These are phyloP conservation scores for Chrysosporium keratinophilum DNA, from an alignment of 2,329 filamentous ascomycete species.

Conservation along the genomic window DNA sequence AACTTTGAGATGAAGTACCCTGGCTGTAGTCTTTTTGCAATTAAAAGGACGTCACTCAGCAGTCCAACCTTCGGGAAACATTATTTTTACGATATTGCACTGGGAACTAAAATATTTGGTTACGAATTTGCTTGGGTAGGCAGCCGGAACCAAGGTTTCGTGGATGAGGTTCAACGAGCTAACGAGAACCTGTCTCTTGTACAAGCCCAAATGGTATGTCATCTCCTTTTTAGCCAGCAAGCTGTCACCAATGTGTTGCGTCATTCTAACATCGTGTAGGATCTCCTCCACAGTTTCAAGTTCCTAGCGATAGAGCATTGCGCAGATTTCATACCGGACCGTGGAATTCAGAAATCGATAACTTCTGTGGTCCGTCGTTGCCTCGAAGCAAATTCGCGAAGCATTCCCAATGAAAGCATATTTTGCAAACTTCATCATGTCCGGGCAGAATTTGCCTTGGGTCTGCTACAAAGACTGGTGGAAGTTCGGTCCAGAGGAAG, in stretches of 20 bases:
- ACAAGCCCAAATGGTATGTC: conserved; percentile 72
- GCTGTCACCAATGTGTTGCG: conserved; percentile 20
- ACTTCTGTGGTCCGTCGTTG: conserved; percentile 66
- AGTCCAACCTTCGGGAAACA: conserved; percentile 57
- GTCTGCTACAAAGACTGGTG: conserved; percentile 69
- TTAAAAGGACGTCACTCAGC: conserved; percentile 64
- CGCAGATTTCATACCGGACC: conserved; percentile 46
- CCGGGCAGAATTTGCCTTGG: conserved; percentile 69
- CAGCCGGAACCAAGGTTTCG: conserved; percentile 58
- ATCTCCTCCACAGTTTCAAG: conserved; percentile 81
- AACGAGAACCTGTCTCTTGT: conserved; percentile 88
- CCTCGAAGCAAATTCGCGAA: conserved; percentile 63
- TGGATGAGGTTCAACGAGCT: conserved; percentile 69
- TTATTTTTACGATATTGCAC: conserved; percentile 74
- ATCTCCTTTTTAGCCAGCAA: not conserved
- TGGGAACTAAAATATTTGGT: conserved; percentile 64
- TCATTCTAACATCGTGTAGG: conserved; percentile 36
- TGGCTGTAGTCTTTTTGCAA: conserved; percentile 60
- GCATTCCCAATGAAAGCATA: conserved; percentile 65
- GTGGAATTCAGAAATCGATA: conserved; percentile 57
- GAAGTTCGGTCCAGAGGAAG: conserved; percentile 42
- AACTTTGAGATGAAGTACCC: conserved; percentile 74
- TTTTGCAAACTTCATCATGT: conserved; percentile 67
- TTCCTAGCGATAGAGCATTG: conserved; percentile 75
- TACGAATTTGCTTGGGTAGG: conserved; percentile 72